Evolutionary conservation across 805 yeast species (phyloP), one percentile per base, ranked within the genome.

Genomic region (Cyberlindnera subsufficiens): DNA sequence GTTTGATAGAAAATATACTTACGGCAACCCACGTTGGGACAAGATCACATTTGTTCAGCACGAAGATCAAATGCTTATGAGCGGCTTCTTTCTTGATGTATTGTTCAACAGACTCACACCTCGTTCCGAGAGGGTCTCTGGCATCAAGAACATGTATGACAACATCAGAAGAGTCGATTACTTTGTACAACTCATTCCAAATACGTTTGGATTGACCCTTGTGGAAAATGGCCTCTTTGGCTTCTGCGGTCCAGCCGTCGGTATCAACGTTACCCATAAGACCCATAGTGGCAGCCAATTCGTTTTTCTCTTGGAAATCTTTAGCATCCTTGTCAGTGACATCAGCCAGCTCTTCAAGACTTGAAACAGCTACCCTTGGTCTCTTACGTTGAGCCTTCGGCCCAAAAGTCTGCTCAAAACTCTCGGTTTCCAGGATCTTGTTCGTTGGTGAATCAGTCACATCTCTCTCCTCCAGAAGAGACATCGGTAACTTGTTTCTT

Each of bases 11-110:
- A 34, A 42, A 43, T 30, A 61, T 66, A 89, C 98, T 77, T 88
- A 90, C 98, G 59, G 98, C 97, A 59, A 88, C 97, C 97, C 98
- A 91, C 37, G 96, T 91, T 51, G 99, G 99, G 40, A 91, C 96
- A 59, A 91, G 79, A 73, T 91, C 99, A 77, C 97, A 90, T 75
- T 91, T 91, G 77, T 91, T 91, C 67, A 91, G 71, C 44, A 93
- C 96, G 62, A 84, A 90, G 53, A 91, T 84, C 70, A 91, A 74
- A 73, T 93, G 99, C 68, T 91, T 91, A 63, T 93, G 99, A 13
- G 98, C 87, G 60, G 95, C 89, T 68, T 91, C 99, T 52, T 86
- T 91, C 55, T 76, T 79, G 63, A 91, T 87, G 62, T 88, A 90
- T 58, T 88, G 89, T 65, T 93, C 97, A 43, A 91, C 96, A 3